Conservation (phyloP, 805 yeast genomes). For the Pichia californica region DNA sequence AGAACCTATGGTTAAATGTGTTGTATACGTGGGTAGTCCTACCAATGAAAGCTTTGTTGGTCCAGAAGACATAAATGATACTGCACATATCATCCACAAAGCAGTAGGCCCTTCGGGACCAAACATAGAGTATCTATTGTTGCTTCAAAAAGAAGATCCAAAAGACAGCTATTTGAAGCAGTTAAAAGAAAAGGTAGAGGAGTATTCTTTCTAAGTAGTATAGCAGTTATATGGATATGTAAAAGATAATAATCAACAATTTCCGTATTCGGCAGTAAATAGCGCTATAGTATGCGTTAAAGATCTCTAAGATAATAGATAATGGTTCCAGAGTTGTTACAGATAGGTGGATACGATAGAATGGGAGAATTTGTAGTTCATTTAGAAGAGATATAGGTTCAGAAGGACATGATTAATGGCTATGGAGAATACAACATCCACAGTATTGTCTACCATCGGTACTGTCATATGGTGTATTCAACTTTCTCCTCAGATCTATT, state of each 20-base stretch:
- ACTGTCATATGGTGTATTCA: constrained; percentile 94
- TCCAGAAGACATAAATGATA: constrained; percentile 53
- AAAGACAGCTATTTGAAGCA: constrained; percentile 38
- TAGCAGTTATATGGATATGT: no score
- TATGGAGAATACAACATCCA: constrained; percentile 43
- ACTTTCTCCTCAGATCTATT: constrained; percentile 71
- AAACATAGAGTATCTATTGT: constrained; percentile 62
- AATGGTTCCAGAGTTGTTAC: no score
- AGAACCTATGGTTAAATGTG: constrained; percentile 42
- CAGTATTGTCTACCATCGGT: constrained; percentile 80
- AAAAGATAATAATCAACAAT: no score
- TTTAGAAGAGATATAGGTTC: background rate
- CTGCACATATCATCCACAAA: constrained; percentile 54
- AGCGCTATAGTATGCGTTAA: no score
- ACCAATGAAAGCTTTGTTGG: constrained; percentile 82
- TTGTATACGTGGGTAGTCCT: constrained; percentile 77
- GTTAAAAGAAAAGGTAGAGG: constrained; percentile 15
- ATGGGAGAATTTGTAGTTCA: no score
- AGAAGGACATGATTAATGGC: constrained; percentile 11
- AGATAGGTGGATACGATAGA: no score
- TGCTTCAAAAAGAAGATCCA: constrained; percentile 44
- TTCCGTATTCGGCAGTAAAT: no score
- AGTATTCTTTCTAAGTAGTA: no score
- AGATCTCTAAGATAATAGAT: no score
- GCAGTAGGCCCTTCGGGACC: constrained; percentile 77